phyloP scores from a whole-genome alignment of 2,329 filamentous ascomycete species.

The Phyllosticta capitalensis region DNA sequence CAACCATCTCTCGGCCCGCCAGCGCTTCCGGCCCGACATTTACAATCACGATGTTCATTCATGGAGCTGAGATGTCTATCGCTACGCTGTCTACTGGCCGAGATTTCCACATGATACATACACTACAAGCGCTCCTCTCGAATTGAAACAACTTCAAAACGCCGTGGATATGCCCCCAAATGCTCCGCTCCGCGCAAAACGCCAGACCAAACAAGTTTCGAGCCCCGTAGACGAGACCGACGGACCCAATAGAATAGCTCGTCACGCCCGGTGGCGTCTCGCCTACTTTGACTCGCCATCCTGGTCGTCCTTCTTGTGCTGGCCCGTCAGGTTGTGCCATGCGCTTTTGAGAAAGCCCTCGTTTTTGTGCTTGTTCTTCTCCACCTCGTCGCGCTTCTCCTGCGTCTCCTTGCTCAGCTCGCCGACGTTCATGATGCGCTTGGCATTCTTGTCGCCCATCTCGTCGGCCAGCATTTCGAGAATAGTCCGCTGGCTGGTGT shows the following conservation, averaged over 20 bases:
- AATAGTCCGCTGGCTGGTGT: conserved; percentile 81
- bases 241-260: conserved; percentile 11
- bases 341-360: conserved; percentile 89
- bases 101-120: not conserved
- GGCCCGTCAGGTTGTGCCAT: conserved; percentile 86
- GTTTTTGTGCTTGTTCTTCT: conserved; percentile 49
- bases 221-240: not conserved
- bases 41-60: not conserved
- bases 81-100: not conserved
- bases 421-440: conserved; percentile 78
- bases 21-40: conserved; percentile 2
- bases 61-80: conserved; percentile 8
- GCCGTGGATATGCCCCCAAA: conserved; percentile 10
- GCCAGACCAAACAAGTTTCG: conserved; percentile 7
- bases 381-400: conserved; percentile 16
- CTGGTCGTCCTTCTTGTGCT: conserved; percentile 34
- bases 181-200: conserved; percentile 8
- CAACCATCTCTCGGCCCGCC: not conserved
- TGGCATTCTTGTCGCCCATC: conserved; percentile 85
- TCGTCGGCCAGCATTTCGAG: conserved; percentile 95
- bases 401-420: conserved; percentile 32
- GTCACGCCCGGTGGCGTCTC: conserved; percentile 15
- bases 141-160: not conserved
- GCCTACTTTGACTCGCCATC: conserved; percentile 26
- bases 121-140: not conserved